Evolutionary conservation across 305 asterid species (phyloP), one percentile per base, ranked within the genome.

Genomic region (Nicotiana rustica): DNA sequence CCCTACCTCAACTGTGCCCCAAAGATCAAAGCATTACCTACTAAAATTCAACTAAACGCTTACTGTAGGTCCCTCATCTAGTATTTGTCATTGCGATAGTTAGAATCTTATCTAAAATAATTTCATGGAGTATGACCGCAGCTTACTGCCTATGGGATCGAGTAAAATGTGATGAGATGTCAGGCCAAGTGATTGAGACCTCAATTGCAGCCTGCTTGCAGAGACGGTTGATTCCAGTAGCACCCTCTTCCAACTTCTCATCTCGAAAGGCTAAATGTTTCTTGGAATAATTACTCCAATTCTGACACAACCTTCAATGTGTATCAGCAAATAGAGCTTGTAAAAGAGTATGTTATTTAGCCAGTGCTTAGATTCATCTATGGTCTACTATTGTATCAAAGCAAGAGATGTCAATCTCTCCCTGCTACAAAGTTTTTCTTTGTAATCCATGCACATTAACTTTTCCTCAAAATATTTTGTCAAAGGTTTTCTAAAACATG

Each of bases 11-110:
- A 25, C 29, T 25, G 29, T 83, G 88, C 49, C 71, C 1, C 15
- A 33, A 31, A 25, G 56, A 56, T 41, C 77, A 81, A 25, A 84
- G 64, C 38, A 79, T 55, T 31, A 65, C 66, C 66, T 86, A 71
- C 65, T 81, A 33, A 61, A 52, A 29, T 83, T 87, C 77, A 85
- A 77, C 82, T 35, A 65, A 33, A 38, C 59, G 21, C 35, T 82
- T 17, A 31, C 3, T 10, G 21, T 38, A 78, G 57, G 68, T 36
- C 19, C 70, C 71, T 73, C 79, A 12, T 64, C 76, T 6, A 78
- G 82, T n/a, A 33, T 10, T 0, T 77, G 79, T 25, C 80, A 82
- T 14, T 81, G 21, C 13, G 6, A 1, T 61, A 13, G 41, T 21
- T 62, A 52, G 29, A 25, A 25, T 25, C 29, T 25, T 25, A 25